Evolutionary conservation across 805 yeast genomes (phyloP), one percentile per base, ranked within the genome.

Genomic region (Yarrowia yakushimensis): DNA sequence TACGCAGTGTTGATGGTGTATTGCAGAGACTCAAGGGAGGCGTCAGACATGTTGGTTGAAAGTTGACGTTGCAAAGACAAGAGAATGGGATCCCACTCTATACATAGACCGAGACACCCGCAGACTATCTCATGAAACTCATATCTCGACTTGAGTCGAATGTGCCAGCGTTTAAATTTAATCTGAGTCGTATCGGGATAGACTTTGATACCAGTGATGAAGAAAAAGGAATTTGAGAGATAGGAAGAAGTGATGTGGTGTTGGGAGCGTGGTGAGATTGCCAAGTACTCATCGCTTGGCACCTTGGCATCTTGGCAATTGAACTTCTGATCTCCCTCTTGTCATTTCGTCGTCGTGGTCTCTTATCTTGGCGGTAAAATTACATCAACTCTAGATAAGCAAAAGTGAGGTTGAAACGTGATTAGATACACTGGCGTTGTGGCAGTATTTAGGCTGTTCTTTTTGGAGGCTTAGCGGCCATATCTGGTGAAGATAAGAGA

Each of bases 1-100:
- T 94, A 90, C 0, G 83, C 88, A 90, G 88, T 86, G 72, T 88
- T 87, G 62, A 48, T 48, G 10, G 55, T 48, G 20, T 48, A 48
- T n/a, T 48, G 55, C 2, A 48, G 39, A 2, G 36, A 31, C 13
- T 31, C 55, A 11, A 48, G 18, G 4, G 55, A 31, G 3, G 39
- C 39, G 4, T 48, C 55, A 9, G 55, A 48, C 55, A 48, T 48
- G 39, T 4, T 28, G 27, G 13, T 27, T 42, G 48, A 27, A 17
- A 7, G 11, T 31, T 28, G 31, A 10, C 3, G 12, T 8, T 8
- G 31, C 10, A 10, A 10, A 10, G 6, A 3, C 28, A 25, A 15
- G 8, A 15, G 18, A 13, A 10, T 31, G 48, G 48, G 9, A 42
- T 2, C 20, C 15, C n/a, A 3, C 23, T 3, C 50, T 27, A 27